Evolutionary conservation across 1,284 basidiomycete species (phyloP).

Genomic region (Abortiporus biennis): DNA sequence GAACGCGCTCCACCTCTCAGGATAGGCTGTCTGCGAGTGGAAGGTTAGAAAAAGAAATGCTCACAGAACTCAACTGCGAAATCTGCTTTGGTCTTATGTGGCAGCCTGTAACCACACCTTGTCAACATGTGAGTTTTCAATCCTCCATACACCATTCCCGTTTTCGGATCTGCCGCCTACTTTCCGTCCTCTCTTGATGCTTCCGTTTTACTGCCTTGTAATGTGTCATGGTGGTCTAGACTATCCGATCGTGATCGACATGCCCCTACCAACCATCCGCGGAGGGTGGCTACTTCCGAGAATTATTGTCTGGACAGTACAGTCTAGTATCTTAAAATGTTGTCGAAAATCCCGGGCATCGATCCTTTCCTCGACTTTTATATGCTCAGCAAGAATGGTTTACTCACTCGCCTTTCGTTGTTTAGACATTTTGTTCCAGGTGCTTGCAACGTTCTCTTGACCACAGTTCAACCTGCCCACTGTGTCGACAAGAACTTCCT

Average conservation of each 20-base stretch:
- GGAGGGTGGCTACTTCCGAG: too few species aligned
- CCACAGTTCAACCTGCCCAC: conserved; percentile 76
- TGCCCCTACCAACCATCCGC: too few species aligned
- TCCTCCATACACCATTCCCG: conserved; percentile 5
- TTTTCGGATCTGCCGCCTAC: conserved; percentile 1
- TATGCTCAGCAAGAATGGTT: too few species aligned
- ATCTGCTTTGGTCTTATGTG: conserved; percentile 84
- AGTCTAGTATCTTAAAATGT: too few species aligned
- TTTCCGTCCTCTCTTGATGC: not conserved
- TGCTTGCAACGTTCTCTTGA: conserved; percentile 89
- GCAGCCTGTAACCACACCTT: conserved; percentile 87
- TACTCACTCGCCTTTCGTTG: conserved; percentile 1
- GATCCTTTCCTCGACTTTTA: too few species aligned
- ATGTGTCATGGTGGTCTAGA: not conserved
- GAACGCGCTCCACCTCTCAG: not conserved
- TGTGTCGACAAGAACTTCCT: conserved; percentile 79
- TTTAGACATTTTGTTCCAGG: conserved; percentile 82
- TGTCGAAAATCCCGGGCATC: too few species aligned
- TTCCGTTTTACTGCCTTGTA: not conserved
- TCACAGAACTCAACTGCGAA: conserved; percentile 78
- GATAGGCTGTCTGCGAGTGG: conserved; percentile 12
- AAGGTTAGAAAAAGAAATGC: conserved; percentile 65
- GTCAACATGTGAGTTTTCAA: conserved; percentile 73
- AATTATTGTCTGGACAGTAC: too few species aligned
- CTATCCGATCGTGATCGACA: conserved; percentile 1